Base-by-base conservation (phyloP, 768 basidiomycete genomes). In the Neoboletus brunneissimus region DNA sequence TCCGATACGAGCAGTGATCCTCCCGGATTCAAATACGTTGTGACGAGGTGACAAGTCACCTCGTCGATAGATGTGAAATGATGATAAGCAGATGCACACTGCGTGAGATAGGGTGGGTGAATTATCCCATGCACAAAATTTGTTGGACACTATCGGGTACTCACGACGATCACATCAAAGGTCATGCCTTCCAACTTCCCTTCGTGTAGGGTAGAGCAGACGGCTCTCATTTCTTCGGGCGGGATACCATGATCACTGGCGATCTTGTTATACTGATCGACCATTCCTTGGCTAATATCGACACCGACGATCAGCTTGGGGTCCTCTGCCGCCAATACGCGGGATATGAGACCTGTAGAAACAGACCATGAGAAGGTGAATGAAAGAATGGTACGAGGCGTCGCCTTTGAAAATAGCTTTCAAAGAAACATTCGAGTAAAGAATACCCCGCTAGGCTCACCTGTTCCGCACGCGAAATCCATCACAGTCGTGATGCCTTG, bases 401-500 rank as follows among this genome's bases (percentile, higher is more conserved):
- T n/a, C n/a, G n/a, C n/a, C n/a, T n/a, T 2, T 7, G 22, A 45
- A 25, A 27, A 18, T 18, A 16, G 25, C 38, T n/a, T 40, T 40
- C 38, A 11, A 41, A 12, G 8, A 16, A 40, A 40, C n/a, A n/a
- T 20, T 12, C 35, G 5, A 12, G n/a, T 40, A 15, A 22, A 15
- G 23, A 42, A 42, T 5, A 22, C 41, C 23, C 16, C 29, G 12
- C 1, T 13, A 15, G 35, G 63, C 73, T 37, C 55, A 85, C 87
- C 89, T 57, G 81, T 81, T 13, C 88, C 88, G 66, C 89, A 91
- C 5, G 89, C 89, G 64, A 81, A 91, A 61, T 91, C 89, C 78
- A 91, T 75, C 18, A 86, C 75, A 7, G 70, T 74, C 6, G 88
- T 89, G 7, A 61, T 64, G 29, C 82, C 77, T 43, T 81, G 79